Percentiles rank a stretch among this genome's conserved stretches.
Conservation (phyloP, 75 land plant species). For the Sequoiadendron giganteum region DNA sequence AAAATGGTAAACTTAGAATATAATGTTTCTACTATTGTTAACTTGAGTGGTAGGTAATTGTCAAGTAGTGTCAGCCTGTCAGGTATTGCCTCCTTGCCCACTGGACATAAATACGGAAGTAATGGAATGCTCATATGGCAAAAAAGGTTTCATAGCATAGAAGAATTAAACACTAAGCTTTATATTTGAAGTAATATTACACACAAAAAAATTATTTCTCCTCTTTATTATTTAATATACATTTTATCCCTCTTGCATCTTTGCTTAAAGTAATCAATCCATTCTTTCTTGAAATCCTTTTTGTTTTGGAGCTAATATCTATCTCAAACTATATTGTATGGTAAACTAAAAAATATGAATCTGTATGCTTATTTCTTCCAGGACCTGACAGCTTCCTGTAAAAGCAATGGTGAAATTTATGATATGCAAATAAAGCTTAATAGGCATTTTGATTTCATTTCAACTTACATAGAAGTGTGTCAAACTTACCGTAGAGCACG, state of each 20-base stretch:
- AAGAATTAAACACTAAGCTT: not conserved
- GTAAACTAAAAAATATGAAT: not conserved
- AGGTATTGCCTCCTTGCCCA: not conserved
- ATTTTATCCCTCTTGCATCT: not conserved
- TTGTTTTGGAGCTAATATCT: not conserved
- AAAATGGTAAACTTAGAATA: not conserved
- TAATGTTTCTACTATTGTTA: not conserved
- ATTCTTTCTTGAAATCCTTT: not conserved
- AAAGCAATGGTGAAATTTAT: not conserved
- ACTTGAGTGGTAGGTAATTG: not conserved
- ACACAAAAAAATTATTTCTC: not conserved
- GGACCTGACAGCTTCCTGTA: not conserved
- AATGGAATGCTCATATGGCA: not conserved
- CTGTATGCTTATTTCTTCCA: not conserved
- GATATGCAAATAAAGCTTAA: not conserved
- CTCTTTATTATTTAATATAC: not conserved
- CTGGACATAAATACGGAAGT: not conserved
- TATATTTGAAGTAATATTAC: not conserved
- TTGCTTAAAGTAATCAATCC: not conserved
- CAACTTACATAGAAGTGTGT: not conserved
- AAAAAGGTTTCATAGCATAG: not conserved
- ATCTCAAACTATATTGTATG: not conserved
- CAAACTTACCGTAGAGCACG: conserved; percentile 25
- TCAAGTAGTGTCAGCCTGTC: not conserved
- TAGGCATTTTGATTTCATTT: conserved; percentile 5